phyloP scores from a whole-genome alignment of 805 yeast species.

The Scheffersomyces coipomensis region DNA sequence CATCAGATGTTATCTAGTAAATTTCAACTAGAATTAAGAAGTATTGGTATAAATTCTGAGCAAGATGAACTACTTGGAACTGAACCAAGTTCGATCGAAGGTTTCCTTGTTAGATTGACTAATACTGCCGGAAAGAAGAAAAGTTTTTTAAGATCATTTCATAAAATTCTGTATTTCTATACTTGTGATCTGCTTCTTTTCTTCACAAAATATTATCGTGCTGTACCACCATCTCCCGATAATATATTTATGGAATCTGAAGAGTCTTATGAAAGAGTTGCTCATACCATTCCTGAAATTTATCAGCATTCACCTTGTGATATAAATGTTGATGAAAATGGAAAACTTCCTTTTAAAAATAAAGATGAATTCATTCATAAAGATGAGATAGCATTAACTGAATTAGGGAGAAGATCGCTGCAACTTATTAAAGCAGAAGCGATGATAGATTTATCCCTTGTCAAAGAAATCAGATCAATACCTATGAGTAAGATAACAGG shows the following conservation, averaged over 20 bases:
- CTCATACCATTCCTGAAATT: constrained; percentile 26
- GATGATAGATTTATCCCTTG: constrained; percentile 56
- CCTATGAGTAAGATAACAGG: constrained; percentile 15
- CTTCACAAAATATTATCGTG: constrained; percentile 52
- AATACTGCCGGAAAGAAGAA: constrained; percentile 45
- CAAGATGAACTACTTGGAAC: background rate
- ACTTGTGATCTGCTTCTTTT: constrained; percentile 62
- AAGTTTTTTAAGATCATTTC: constrained; percentile 37
- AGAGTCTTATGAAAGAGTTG: constrained; percentile 13
- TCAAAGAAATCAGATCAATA: constrained; percentile 39
- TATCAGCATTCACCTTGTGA: constrained; percentile 56
- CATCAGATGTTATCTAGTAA: constrained; percentile 34
- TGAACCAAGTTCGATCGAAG: constrained; percentile 82
- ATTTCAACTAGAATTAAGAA: constrained; percentile 60
- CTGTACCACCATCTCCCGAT: constrained; percentile 60
- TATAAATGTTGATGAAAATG: constrained; percentile 42
- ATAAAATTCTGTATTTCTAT: constrained; percentile 60
- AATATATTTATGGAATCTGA: constrained; percentile 12
- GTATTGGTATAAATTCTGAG: constrained; percentile 19
- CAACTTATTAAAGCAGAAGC: constrained; percentile 58
- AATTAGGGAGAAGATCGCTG: constrained; percentile 59
- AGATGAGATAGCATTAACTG: constrained; percentile 63
- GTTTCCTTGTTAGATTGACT: constrained; percentile 63
- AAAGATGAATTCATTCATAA: constrained; percentile 40
- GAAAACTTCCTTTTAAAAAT: constrained; percentile 64